These are phyloP conservation scores for Botrytis pseudocinerea DNA, from an alignment of 2,329 filamentous ascomycete genomes.

Conservation along the genomic window DNA sequence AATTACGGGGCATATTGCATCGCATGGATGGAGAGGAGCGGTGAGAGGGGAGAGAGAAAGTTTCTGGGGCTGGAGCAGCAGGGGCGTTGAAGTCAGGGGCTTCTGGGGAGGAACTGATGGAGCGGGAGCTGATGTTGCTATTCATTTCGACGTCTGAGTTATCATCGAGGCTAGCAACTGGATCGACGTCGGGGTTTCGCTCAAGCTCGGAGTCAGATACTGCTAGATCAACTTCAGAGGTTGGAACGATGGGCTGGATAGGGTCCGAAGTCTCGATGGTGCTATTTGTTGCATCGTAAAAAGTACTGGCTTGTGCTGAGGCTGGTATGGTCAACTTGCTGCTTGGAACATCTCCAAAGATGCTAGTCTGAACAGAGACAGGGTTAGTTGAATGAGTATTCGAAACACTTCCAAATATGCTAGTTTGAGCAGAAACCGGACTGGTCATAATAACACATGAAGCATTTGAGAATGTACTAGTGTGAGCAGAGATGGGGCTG, in stretches of 20 bases:
- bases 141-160: background rate
- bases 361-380: background rate
- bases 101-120: slow-evolving; percentile 35
- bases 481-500: background rate
- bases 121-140: background rate
- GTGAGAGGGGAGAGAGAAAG: slow-evolving; percentile 29
- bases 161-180: background rate
- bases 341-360: background rate
- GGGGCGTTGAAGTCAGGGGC: slow-evolving; percentile 30
- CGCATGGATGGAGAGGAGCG: slow-evolving; percentile 28
- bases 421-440: background rate
- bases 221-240: background rate
- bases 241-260: background rate
- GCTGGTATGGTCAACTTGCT: background rate
- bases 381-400: background rate
- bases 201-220: background rate
- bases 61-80: slow-evolving; percentile 26
- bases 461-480: background rate
- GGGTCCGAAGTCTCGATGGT: background rate
- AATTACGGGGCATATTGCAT: background rate
- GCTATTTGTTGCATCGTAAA: background rate
- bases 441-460: background rate
- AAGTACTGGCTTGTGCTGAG: background rate
- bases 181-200: background rate
- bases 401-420: background rate